Evolutionary conservation across 2,329 filamentous ascomycete species (phyloP).

Genomic region (Fonsecaea nubica): DNA sequence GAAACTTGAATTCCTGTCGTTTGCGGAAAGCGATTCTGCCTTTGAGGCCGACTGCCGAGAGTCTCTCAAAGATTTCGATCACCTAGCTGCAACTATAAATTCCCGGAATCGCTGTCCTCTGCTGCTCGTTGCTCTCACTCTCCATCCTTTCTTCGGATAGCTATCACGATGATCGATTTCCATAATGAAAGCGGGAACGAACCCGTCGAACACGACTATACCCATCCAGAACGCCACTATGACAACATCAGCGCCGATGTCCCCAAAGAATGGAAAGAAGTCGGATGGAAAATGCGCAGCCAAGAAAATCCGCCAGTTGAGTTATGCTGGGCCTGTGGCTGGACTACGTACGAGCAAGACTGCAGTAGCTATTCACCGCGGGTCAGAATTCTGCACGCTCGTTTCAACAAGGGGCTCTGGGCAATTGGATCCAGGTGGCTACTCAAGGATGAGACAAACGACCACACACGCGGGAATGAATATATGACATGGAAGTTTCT

Average conservation of each 20-base stretch:
- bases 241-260: background rate
- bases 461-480: slow-evolving; percentile 18
- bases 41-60: background rate
- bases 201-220: slow-evolving; percentile 1
- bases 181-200: background rate
- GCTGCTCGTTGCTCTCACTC: background rate
- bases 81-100: background rate
- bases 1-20: background rate
- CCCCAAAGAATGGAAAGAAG: background rate
- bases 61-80: background rate
- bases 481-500: slow-evolving; percentile 28
- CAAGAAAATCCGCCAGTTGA: background rate
- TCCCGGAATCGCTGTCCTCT: background rate
- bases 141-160: background rate
- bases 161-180: background rate
- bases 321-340: background rate
- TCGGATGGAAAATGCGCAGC: background rate
- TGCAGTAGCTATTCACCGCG: slow-evolving; percentile 5
- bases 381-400: slow-evolving; percentile 18
- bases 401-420: slow-evolving; percentile 15
- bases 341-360: background rate
- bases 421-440: slow-evolving; percentile 22
- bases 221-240: background rate
- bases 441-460: slow-evolving; percentile 18
- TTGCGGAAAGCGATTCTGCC: background rate